A percentile compares a stretch with the other conserved stretches of the same genome.
These are phyloP conservation scores for Fusarium concolor DNA, from an alignment of 2,329 filamentous ascomycete genomes.

Conservation along the genomic window DNA sequence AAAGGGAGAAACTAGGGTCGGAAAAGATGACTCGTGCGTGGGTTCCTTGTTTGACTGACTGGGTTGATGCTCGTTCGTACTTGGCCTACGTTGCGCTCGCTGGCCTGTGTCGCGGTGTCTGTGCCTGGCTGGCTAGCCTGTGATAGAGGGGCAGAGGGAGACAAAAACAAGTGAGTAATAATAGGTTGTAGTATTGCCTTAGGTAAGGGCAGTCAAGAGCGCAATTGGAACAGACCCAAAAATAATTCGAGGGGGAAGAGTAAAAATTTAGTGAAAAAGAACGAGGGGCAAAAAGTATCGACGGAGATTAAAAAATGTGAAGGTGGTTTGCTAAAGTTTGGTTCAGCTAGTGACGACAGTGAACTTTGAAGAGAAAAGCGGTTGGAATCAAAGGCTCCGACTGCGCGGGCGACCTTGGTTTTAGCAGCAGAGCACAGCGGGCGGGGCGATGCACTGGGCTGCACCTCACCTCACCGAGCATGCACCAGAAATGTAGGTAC, in stretches of 20 bases:
- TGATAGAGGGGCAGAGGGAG: conserved; percentile 43
- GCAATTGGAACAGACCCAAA: conserved; percentile 3
- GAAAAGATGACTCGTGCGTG: conserved; percentile 35
- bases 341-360: conserved; percentile 31
- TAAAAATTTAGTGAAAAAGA: neutral
- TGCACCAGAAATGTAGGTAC: neutral
- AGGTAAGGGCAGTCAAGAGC: neutral
- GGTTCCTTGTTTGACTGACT: conserved; percentile 25
- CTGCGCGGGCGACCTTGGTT: conserved; percentile 32
- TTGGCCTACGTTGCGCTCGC: conserved; percentile 34
- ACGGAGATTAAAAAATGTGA: conserved; percentile 24
- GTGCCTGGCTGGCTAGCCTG: neutral
- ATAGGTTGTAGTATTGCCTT: neutral
- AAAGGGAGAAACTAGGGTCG: conserved; percentile 19
- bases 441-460: conserved; percentile 20
- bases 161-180: conserved; percentile 39
- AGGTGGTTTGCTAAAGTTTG: conserved; percentile 18
- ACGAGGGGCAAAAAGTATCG: neutral
- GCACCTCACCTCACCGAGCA: conserved; percentile 1
- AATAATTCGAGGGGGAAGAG: neutral
- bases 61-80: conserved; percentile 30
- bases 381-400: conserved; percentile 23
- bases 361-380: conserved; percentile 10
- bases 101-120: conserved; percentile 11
- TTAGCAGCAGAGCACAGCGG: conserved; percentile 14